Evolutionary conservation across 768 basidiomycete genomes (phyloP).

Genomic region (Asterophora parasitica): DNA sequence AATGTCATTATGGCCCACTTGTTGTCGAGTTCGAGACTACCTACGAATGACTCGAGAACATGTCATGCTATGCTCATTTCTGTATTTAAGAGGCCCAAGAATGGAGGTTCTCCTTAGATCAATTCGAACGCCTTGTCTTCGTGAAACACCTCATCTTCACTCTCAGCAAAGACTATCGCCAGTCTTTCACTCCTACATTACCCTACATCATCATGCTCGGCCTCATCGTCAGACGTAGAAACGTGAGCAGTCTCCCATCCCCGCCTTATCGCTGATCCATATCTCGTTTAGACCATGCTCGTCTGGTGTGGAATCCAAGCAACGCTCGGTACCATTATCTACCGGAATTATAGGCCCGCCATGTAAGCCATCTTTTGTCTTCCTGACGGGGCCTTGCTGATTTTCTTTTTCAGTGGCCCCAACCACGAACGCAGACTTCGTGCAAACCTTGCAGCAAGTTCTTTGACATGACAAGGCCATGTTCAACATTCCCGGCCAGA

Average conservation of each 20-base stretch:
- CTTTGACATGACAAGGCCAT: neutral
- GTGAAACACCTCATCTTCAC: no score
- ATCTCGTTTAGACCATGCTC: conserved; percentile 25
- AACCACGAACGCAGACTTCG: conserved; percentile 12
- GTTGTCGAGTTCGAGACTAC: neutral
- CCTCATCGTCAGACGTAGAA: conserved; percentile 22
- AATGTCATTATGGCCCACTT: neutral
- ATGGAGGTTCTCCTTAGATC: neutral
- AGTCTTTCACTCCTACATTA: no score
- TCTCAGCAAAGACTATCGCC: no score
- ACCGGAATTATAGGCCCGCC: conserved; percentile 23
- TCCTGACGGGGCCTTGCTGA: no score
- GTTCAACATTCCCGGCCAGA: neutral
- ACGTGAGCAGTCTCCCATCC: conserved; percentile 14
- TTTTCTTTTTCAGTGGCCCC: neutral
- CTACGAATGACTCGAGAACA: neutral
- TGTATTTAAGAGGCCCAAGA: neutral
- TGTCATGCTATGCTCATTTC: neutral
- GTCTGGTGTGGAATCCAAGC: conserved; percentile 32
- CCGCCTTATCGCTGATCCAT: neutral
- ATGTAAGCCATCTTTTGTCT: conserved; percentile 11
- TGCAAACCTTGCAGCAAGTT: neutral
- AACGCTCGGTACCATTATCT: conserved; percentile 24
- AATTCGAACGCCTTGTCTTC: no score
- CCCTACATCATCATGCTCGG: conserved; percentile 14